These are phyloP conservation scores for Gossypium arboreum DNA, from an alignment of 345 rosid species.

Conservation along the genomic window DNA sequence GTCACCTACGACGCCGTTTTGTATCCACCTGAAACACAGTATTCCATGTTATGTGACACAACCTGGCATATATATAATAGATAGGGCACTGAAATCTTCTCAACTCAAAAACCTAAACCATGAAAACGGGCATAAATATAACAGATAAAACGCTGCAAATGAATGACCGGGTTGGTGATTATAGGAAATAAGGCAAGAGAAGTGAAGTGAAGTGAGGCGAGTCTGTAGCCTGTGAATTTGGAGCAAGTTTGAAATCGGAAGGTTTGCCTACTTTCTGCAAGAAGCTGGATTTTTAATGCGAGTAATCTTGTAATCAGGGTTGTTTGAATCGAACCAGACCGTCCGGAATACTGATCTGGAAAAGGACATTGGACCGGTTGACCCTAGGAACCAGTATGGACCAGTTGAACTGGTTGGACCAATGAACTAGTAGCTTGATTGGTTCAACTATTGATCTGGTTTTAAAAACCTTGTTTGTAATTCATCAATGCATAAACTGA, in stretches of 20 bases:
- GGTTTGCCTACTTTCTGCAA: not conserved
- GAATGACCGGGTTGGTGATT: not conserved
- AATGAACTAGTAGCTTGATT: too few species aligned
- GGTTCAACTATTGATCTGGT: too few species aligned
- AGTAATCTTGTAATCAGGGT: not conserved
- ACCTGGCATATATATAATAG: too few species aligned
- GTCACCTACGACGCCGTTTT: slow-evolving; percentile 57
- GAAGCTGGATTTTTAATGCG: slow-evolving; percentile 8
- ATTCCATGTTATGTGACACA: not conserved
- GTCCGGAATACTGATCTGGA: too few species aligned
- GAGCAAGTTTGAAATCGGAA: not conserved
- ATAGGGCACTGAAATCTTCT: not conserved
- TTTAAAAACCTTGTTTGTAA: not conserved
- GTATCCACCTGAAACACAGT: slow-evolving; percentile 57
- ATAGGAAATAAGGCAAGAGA: slow-evolving; percentile 1
- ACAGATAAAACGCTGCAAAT: not conserved
- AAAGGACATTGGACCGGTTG: too few species aligned
- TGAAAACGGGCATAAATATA: not conserved
- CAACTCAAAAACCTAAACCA: not conserved
- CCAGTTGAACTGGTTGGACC: too few species aligned
- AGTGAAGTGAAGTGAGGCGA: not conserved
- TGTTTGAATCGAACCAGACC: too few species aligned
- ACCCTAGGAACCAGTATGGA: too few species aligned
- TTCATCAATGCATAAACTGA: slow-evolving; percentile 7
- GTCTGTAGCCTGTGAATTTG: not conserved